These are phyloP conservation scores for Fusarium sp. DNA, from an alignment of 2,329 filamentous ascomycete genomes.

Conservation along the genomic window DNA sequence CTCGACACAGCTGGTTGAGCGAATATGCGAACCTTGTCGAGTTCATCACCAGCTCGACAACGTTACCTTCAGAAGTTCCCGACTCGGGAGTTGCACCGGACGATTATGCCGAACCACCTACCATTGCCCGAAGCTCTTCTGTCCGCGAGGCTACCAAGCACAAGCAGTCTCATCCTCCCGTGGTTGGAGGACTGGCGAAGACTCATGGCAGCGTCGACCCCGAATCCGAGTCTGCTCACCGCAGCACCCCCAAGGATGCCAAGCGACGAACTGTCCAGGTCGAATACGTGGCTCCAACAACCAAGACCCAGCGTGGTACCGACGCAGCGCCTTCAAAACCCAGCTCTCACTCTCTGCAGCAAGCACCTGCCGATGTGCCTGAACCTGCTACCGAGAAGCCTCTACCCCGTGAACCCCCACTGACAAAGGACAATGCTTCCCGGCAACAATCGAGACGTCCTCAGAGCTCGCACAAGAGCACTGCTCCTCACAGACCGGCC, in stretches of 20 bases:
- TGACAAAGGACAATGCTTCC: conserved; percentile 60
- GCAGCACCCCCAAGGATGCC: conserved; percentile 83
- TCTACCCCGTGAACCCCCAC: conserved; percentile 70
- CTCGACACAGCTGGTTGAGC: conserved; percentile 96
- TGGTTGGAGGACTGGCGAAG: conserved; percentile 75
- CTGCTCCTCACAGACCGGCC: conserved; percentile 46
- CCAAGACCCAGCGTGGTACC: conserved; percentile 82
- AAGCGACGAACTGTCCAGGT: conserved; percentile 97
- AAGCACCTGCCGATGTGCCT: conserved; percentile 60
- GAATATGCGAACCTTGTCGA: conserved; percentile 97
- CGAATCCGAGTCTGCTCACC: conserved; percentile 69
- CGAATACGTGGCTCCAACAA: conserved; percentile 94
- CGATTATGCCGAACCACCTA: conserved; percentile 69
- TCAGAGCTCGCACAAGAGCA: conserved; percentile 62
- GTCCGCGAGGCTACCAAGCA: conserved; percentile 88
- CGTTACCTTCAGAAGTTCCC: conserved; percentile 86
- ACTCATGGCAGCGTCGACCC: conserved; percentile 83
- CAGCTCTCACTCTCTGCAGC: conserved; percentile 53
- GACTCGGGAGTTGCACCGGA: conserved; percentile 78
- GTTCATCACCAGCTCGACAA: conserved; percentile 96
- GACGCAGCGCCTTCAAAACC: conserved; percentile 48
- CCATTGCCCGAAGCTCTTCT: conserved; percentile 87
- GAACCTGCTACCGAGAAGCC: conserved; percentile 67
- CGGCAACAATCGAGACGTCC: conserved; percentile 60
- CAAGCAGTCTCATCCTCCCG: conserved; percentile 64